phyloP scores from a whole-genome alignment of 768 basidiomycete genomes.

The Panus rudis region DNA sequence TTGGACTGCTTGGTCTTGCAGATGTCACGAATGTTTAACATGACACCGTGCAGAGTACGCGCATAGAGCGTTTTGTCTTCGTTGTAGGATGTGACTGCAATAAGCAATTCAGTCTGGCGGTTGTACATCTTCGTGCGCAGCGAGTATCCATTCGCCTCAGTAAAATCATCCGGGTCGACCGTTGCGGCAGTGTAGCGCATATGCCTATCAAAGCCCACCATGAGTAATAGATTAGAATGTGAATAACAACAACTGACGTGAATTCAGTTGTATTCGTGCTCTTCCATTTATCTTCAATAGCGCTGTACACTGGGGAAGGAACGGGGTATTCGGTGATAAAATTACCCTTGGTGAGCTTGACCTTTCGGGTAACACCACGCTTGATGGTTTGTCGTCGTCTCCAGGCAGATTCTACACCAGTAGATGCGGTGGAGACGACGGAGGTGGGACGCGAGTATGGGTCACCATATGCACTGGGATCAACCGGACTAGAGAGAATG shows the following conservation, averaged over 20 bases:
- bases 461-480: constrained; percentile 60
- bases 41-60: constrained; percentile 89
- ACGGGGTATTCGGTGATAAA: constrained; percentile 89
- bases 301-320: constrained; percentile 75
- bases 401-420: constrained; percentile 37
- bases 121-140: constrained; percentile 80
- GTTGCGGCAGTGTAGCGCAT: constrained; percentile 95
- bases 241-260: constrained; percentile 48
- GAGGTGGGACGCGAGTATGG: constrained; percentile 51
- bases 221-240: not conserved
- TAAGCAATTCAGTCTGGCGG: constrained; percentile 87
- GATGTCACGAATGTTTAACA: constrained; percentile 97
- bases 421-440: constrained; percentile 28
- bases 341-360: constrained; percentile 89
- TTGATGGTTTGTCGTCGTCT: constrained; percentile 84
- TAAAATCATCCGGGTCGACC: constrained; percentile 86
- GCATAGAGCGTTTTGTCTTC: constrained; percentile 91
- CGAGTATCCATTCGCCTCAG: constrained; percentile 72
- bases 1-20: constrained; percentile 94
- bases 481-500: constrained; percentile 24
- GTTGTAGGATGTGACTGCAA: constrained; percentile 91
- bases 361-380: constrained; percentile 88
- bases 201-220: constrained; percentile 40
- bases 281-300: constrained; percentile 77
- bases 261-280: constrained; percentile 72